phyloP scores from a whole-genome alignment of 805 yeast genomes.

The Schwanniomyces vanrijiae region DNA sequence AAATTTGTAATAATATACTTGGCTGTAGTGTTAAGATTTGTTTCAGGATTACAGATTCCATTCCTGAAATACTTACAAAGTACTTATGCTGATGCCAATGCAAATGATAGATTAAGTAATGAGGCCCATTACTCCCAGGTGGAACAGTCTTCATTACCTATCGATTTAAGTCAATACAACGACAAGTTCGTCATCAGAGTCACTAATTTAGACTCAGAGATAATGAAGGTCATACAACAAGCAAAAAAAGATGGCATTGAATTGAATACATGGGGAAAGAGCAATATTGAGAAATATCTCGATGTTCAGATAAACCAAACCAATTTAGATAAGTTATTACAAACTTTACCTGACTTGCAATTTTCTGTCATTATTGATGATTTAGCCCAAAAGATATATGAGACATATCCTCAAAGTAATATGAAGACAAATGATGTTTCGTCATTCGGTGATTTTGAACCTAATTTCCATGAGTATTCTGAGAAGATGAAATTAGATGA shows the following conservation, averaged over 20 bases:
- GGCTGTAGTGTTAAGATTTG: background rate
- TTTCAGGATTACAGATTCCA: background rate
- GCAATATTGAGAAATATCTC: conserved; percentile 11
- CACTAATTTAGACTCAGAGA: conserved; percentile 19
- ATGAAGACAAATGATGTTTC: background rate
- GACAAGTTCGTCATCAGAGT: conserved; percentile 48
- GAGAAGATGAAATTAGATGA: conserved; percentile 13
- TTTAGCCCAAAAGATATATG: conserved; percentile 55
- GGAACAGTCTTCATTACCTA: conserved; percentile 30
- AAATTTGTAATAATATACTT: background rate
- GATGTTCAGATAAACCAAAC: conserved; percentile 22
- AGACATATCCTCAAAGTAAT: conserved; percentile 46
- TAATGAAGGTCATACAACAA: conserved; percentile 17
- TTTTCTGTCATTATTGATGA: conserved; percentile 52
- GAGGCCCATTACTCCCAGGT: conserved; percentile 31
- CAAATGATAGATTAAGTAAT: background rate
- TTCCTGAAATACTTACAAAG: background rate
- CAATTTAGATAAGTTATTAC: conserved; percentile 20
- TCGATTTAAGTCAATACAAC: conserved; percentile 40
- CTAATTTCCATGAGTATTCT: background rate
- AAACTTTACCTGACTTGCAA: conserved; percentile 20
- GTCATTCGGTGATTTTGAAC: background rate
- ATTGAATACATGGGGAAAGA: conserved; percentile 50
- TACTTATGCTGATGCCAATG: no score
- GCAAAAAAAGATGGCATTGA: conserved; percentile 9